Conservation (phyloP, 192 early-diverging fungal species). For the Fimicolochytrium jonesii region DNA sequence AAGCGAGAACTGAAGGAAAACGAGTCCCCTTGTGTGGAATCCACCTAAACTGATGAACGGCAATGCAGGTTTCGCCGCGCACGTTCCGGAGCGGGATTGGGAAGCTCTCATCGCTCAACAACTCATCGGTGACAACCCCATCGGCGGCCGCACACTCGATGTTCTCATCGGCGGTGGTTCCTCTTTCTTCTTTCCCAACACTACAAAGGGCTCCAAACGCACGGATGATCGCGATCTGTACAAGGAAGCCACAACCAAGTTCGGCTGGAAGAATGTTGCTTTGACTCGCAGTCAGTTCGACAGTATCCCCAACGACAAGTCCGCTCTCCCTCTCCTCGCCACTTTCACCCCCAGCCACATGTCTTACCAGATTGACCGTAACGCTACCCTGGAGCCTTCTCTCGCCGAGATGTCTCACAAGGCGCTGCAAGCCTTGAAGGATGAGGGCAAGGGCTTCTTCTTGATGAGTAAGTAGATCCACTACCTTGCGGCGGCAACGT, state of each 20-base stretch:
- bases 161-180: slow-evolving; percentile 86
- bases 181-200: slow-evolving; percentile 80
- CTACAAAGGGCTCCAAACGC: slow-evolving; percentile 63
- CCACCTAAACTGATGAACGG: slow-evolving; percentile 24
- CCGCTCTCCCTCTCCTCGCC: slow-evolving; percentile 63
- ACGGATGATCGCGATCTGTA: slow-evolving; percentile 67
- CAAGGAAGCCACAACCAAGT: slow-evolving; percentile 35
- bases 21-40: neutral
- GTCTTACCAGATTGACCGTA: slow-evolving; percentile 85
- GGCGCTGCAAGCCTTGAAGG: slow-evolving; percentile 67
- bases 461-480: too few species aligned
- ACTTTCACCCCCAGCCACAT: slow-evolving; percentile 84
- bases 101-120: slow-evolving; percentile 77
- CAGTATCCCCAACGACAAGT: slow-evolving; percentile 28
- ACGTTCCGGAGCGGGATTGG: slow-evolving; percentile 48
- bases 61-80: slow-evolving; percentile 58
- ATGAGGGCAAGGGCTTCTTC: slow-evolving; percentile 74
- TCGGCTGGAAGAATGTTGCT: slow-evolving; percentile 60
- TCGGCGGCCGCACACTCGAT: slow-evolving; percentile 72
- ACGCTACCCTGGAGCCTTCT: slow-evolving; percentile 63
- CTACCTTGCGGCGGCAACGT: too few species aligned
- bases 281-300: slow-evolving; percentile 62
- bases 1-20: slow-evolving; percentile 7
- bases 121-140: slow-evolving; percentile 81
- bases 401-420: slow-evolving; percentile 78